Evolutionary conservation across 768 basidiomycete species (phyloP).

Genomic region (Dacryopinax primogenitus): DNA sequence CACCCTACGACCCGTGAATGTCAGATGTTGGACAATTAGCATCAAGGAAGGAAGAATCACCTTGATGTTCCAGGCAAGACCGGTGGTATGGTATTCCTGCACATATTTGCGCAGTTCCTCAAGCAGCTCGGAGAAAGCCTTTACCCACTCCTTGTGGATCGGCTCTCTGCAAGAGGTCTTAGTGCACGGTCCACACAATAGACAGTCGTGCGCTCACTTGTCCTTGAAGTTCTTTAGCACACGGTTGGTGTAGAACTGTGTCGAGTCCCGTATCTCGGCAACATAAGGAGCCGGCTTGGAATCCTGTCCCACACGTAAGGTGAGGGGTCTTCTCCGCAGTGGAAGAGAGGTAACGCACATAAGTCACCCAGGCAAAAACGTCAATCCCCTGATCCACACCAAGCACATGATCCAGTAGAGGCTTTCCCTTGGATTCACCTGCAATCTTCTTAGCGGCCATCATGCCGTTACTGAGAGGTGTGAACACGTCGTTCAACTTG

Average conservation of each 20-base stretch:
- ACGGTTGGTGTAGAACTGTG: slow-evolving; percentile 77
- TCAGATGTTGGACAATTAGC: background rate
- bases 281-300: slow-evolving; percentile 71
- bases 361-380: slow-evolving; percentile 76
- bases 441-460: background rate
- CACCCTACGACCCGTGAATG: slow-evolving; percentile 19
- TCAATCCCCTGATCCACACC: slow-evolving; percentile 63
- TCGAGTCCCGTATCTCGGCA: slow-evolving; percentile 71
- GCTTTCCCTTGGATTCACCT: background rate
- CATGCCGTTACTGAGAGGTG: background rate
- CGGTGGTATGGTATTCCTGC: slow-evolving; percentile 72
- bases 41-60: slow-evolving; percentile 28
- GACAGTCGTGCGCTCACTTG: slow-evolving; percentile 68
- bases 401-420: slow-evolving; percentile 43
- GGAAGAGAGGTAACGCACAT: slow-evolving; percentile 39
- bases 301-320: slow-evolving; percentile 32
- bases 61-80: slow-evolving; percentile 77
- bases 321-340: background rate
- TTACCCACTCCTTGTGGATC: slow-evolving; percentile 82
- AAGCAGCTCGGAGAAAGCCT: slow-evolving; percentile 50
- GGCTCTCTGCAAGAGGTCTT: slow-evolving; percentile 46
- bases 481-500: background rate
- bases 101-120: slow-evolving; percentile 75
- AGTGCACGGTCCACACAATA: background rate
- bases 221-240: slow-evolving; percentile 89